These are phyloP conservation scores for Ceratocystis lukuohia DNA, from an alignment of 2,329 filamentous ascomycete species.

Conservation along the genomic window DNA sequence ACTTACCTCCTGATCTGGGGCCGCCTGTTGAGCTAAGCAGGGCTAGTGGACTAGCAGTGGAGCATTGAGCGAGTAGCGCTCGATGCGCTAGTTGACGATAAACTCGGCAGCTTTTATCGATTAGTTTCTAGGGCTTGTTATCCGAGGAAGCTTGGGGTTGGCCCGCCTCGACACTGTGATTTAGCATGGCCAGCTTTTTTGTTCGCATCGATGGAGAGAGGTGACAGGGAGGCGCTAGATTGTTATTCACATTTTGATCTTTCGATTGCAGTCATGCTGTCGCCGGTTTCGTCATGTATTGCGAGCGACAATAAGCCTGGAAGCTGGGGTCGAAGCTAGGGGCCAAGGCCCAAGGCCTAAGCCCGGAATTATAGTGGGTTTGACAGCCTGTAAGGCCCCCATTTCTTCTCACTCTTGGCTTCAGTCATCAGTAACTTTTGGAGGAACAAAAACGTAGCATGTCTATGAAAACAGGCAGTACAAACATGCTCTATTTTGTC, in stretches of 20 bases:
- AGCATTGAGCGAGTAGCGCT: background rate
- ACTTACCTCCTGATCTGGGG: conserved; percentile 1
- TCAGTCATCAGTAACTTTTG: background rate
- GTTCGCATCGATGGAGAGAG: background rate
- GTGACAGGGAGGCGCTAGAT: background rate
- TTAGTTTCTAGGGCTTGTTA: background rate
- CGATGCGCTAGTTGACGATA: background rate
- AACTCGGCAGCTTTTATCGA: background rate
- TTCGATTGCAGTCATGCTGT: background rate
- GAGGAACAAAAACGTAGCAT: no score
- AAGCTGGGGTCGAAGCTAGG: background rate
- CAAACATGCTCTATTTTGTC: no score
- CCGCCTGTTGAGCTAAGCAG: background rate
- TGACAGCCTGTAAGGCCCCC: background rate
- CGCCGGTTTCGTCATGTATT: conserved; percentile 5
- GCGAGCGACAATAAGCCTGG: background rate
- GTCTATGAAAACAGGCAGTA: no score
- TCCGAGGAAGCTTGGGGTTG: conserved; percentile 1
- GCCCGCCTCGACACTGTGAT: background rate
- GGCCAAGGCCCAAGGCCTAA: background rate
- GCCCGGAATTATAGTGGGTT: background rate
- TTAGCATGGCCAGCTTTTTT: background rate
- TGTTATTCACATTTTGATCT: background rate
- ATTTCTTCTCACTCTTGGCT: background rate
- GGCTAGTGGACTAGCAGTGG: conserved; percentile 4